phyloP scores from a whole-genome alignment of 23 red algal genomes.

The Gracilaria domingensis region DNA sequence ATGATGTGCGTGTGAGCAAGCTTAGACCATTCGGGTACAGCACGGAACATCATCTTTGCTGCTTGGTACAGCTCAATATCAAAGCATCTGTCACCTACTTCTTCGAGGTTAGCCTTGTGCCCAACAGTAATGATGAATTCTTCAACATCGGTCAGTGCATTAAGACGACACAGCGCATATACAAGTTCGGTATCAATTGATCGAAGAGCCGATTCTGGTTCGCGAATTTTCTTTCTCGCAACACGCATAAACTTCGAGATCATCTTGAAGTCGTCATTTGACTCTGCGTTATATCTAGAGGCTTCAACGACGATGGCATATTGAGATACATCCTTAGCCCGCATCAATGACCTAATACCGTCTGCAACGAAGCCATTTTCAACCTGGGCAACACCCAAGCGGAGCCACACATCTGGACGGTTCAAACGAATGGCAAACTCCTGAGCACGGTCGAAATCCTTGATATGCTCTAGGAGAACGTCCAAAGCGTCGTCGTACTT shows the following conservation, averaged over 20 bases:
- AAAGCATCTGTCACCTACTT: constrained; percentile 95
- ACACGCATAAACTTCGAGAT: constrained; percentile 69
- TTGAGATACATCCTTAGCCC: constrained; percentile 81
- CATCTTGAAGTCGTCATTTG: constrained; percentile 77
- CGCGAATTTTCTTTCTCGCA: constrained; percentile 72
- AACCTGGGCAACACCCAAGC: constrained; percentile 85
- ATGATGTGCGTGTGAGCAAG: constrained; percentile 84
- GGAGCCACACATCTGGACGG: constrained; percentile 86
- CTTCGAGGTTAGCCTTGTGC: constrained; percentile 90
- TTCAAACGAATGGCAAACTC: constrained; percentile 92
- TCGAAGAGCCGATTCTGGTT: constrained; percentile 61
- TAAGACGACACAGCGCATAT: constrained; percentile 79
- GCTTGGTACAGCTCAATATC: constrained; percentile 81
- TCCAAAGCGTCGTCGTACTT: constrained; percentile 85
- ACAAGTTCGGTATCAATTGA: constrained; percentile 93
- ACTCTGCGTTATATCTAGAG: constrained; percentile 55
- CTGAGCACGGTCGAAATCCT: constrained; percentile 88
- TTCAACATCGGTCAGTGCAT: constrained; percentile 87
- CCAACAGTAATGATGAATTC: constrained; percentile 79
- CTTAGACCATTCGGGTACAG: constrained; percentile 71
- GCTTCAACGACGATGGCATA: constrained; percentile 75
- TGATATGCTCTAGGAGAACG: constrained; percentile 92
- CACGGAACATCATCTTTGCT: constrained; percentile 88
- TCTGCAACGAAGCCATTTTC: constrained; percentile 74
- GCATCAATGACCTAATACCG: constrained; percentile 80